Evolutionary conservation across 805 yeast species (phyloP).

Genomic region (Myxozyma nipponensis): DNA sequence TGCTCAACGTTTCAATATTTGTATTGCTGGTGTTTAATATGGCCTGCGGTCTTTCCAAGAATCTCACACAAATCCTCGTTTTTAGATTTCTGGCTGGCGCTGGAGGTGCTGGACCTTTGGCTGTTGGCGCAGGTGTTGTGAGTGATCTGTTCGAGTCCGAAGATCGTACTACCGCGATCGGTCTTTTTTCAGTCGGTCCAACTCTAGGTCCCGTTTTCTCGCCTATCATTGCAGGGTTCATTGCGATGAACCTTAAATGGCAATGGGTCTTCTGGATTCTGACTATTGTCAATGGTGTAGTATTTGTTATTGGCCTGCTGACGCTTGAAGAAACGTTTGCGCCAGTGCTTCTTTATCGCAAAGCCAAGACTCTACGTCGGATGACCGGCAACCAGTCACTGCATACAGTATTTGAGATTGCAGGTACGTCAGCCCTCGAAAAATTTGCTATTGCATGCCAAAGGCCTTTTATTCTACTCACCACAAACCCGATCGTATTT

Average conservation of each 20-base stretch:
- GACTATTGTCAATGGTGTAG: constrained; percentile 12
- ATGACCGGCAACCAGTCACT: constrained; percentile 50
- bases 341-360: constrained; percentile 46
- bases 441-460: constrained; percentile 42
- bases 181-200: constrained; percentile 38
- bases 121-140: constrained; percentile 65
- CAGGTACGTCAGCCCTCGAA: constrained; percentile 42
- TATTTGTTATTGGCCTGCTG: constrained; percentile 32
- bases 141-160: constrained; percentile 56
- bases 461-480: constrained; percentile 37
- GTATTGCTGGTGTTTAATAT: constrained; percentile 45
- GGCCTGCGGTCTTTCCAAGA: constrained; percentile 59
- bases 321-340: constrained; percentile 64
- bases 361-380: constrained; percentile 44
- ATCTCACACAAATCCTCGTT: constrained; percentile 52
- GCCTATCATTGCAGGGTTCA: constrained; percentile 52
- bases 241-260: constrained; percentile 49
- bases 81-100: constrained; percentile 61
- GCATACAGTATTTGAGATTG: constrained; percentile 46
- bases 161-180: constrained; percentile 46
- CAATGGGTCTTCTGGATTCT: constrained; percentile 52
- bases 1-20: constrained; percentile 37
- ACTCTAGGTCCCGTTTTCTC: constrained; percentile 65
- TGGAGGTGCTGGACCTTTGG: constrained; percentile 65
- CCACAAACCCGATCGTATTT: constrained; percentile 39